phyloP scores from a whole-genome alignment of 2,329 filamentous ascomycete genomes.

The Claviceps sp. region DNA sequence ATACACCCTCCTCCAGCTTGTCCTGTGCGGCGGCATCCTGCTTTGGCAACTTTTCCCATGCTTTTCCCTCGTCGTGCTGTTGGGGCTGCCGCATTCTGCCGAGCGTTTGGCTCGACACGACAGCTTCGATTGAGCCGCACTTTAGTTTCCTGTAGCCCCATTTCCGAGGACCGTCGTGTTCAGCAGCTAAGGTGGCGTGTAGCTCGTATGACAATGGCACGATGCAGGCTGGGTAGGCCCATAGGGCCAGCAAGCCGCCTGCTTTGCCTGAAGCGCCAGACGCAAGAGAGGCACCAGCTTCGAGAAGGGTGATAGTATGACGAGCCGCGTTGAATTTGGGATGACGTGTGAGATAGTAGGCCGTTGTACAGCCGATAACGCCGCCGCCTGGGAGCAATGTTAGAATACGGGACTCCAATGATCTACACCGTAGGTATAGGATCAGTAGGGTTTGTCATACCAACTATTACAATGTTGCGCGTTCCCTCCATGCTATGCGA shows the following conservation, averaged over 20 bases:
- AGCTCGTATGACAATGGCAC: conserved; percentile 77
- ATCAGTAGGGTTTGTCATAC: conserved; percentile 17
- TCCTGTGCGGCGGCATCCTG: conserved; percentile 35
- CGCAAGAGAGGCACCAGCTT: conserved; percentile 70
- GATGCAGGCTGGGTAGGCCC: conserved; percentile 77
- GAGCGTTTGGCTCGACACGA: conserved; percentile 22
- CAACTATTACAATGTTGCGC: conserved; percentile 37
- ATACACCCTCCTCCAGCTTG: conserved; percentile 39
- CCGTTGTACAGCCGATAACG: conserved; percentile 82
- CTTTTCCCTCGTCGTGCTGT: conserved; percentile 22
- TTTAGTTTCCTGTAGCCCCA: conserved; percentile 81
- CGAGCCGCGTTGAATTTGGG: conserved; percentile 60
- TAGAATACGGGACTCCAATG: not conserved
- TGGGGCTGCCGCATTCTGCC: conserved; percentile 15
- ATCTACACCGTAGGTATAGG: not conserved
- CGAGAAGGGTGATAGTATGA: conserved; percentile 73
- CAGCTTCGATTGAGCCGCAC: conserved; percentile 47
- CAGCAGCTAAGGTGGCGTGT: conserved; percentile 70
- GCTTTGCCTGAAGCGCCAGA: conserved; percentile 92
- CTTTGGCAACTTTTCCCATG: conserved; percentile 50
- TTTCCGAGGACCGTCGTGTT: conserved; percentile 61
- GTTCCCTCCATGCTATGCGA: conserved; percentile 19
- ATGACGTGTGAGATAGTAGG: conserved; percentile 83
- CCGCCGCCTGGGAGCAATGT: conserved; percentile 52
- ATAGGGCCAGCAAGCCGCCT: conserved; percentile 76